Percentiles rank a stretch among this genome's conserved stretches.
These are phyloP conservation scores for Ganoderma sinense DNA, from an alignment of 1,284 basidiomycete species.

Conservation along the genomic window DNA sequence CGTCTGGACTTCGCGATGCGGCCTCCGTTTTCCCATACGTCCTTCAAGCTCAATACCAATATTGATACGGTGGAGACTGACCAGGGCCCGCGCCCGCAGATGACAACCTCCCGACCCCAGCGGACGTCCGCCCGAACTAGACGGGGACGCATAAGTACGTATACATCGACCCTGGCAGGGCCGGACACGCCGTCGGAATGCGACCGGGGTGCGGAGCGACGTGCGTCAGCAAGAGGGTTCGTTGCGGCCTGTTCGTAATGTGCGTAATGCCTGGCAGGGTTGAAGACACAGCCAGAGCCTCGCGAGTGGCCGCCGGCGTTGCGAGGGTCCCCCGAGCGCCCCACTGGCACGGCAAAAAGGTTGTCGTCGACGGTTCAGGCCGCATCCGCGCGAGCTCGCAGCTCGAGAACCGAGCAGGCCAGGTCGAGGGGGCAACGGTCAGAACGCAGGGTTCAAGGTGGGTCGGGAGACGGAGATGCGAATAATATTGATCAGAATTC, in stretches of 20 bases:
- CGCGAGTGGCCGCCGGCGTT: not conserved
- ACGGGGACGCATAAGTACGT: not conserved
- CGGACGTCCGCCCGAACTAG: not conserved
- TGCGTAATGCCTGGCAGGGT: not conserved
- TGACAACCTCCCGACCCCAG: not conserved
- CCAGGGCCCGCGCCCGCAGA: not conserved
- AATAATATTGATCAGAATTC: not conserved
- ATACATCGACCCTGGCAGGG: slow-evolving; percentile 3
- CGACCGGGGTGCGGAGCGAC: not conserved
- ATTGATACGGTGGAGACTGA: not conserved
- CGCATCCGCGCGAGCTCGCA: not conserved
- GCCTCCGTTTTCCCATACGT: not conserved
- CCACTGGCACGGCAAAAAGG: not conserved
- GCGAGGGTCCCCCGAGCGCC: not conserved
- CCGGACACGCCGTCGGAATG: not conserved
- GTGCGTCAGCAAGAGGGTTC: not conserved
- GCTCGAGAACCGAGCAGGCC: not conserved
- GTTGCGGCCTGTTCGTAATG: not conserved
- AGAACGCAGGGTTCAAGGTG: not conserved
- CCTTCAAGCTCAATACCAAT: not conserved
- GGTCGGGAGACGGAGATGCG: not conserved
- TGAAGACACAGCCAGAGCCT: not conserved
- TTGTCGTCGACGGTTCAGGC: not conserved
- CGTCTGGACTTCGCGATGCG: not conserved
- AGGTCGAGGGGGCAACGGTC: slow-evolving; percentile 1